Evolutionary conservation across 2,329 filamentous ascomycete species (phyloP).

Genomic region (Nigrospora oryzae): DNA sequence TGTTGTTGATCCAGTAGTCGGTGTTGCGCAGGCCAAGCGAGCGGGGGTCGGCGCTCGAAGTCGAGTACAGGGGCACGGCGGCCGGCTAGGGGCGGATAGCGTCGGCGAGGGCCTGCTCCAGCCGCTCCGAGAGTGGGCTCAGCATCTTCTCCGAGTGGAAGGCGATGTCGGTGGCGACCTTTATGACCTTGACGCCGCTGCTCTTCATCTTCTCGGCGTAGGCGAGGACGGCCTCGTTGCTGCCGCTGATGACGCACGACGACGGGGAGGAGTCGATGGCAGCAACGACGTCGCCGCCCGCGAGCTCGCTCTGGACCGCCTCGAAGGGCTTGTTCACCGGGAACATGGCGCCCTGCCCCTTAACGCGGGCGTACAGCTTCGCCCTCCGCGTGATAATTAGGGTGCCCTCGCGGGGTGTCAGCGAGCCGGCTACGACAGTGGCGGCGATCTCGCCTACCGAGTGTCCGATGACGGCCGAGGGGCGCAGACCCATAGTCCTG

Average conservation of each 20-base stretch:
- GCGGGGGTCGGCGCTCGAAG: conserved; percentile 18
- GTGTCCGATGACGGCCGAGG: conserved; percentile 29
- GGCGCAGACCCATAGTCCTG: conserved; percentile 17
- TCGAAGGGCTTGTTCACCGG: conserved; percentile 21
- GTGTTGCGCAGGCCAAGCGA: conserved; percentile 12
- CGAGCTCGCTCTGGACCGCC: conserved; percentile 15
- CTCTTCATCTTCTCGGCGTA: conserved; percentile 15
- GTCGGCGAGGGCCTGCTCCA: conserved; percentile 15
- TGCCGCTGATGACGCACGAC: conserved; percentile 24
- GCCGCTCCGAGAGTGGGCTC: conserved; percentile 16
- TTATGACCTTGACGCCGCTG: conserved; percentile 19
- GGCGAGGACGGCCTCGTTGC: conserved; percentile 11
- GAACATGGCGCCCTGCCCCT: conserved; percentile 2
- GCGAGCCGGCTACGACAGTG: conserved; percentile 22
- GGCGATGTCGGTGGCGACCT: conserved; percentile 28
- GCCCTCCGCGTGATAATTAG: conserved; percentile 24
- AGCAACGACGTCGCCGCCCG: conserved; percentile 15
- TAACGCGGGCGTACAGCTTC: conserved; percentile 7
- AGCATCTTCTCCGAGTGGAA: conserved; percentile 30
- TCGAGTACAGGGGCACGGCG: conserved; percentile 24
- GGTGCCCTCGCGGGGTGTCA: conserved; percentile 23
- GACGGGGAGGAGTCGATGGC: conserved; percentile 26
- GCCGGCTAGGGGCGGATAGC: conserved; percentile 10
- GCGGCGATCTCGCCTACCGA: conserved; percentile 32
- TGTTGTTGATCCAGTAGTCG: conserved; percentile 30